Evolutionary conservation across 805 yeast species (phyloP), one percentile per base, ranked within the genome.

Genomic region (Candida insectorum): DNA sequence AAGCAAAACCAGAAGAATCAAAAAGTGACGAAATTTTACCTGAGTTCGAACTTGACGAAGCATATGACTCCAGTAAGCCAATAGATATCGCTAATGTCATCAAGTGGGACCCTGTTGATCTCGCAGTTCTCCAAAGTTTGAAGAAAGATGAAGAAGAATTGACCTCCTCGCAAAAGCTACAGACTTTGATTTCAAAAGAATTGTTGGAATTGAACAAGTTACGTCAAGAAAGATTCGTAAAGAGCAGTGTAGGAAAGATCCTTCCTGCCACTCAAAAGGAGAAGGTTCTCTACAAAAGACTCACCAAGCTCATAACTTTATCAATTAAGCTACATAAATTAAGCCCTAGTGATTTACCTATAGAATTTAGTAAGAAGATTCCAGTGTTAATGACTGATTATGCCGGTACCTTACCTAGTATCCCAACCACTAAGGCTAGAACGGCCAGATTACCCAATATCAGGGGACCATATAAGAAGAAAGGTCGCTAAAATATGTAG

Each of bases 371-470:
- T 27, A 56, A 62, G 25, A 58, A 58, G 16, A 54, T 89, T 29
- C 95, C 96, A 1, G 80, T 84, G 0, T 68, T 84, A 36, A 78
- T 78, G 51, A 74, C 79, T 16, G 85, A 81, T 44, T 88, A 85
- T 50, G 62, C 74, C 23, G 97, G 97, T 29, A 71, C 82, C 1
- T 68, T 89, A 49, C 96, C 96, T 1, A 83, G 85, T 2, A 54
- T 69, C 3, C 45, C 69, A 25, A 41, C 61, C 20, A 34, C 49
- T 10, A 49, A 52, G 30, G 39, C 40, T 2, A 49, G 43, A 22
- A 30, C 41, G 6, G 21, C 40, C 23, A 56, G 70, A 37, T 52
- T 65, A 39, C 62, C 69, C 12, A 62, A 60, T 28, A 58, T 65
- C 16, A 56, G 65, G 35, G 66, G 67, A 6, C 59, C 67, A 6